phyloP scores from a whole-genome alignment of 2,329 filamentous ascomycete species.

The Podosphaera fusca region DNA sequence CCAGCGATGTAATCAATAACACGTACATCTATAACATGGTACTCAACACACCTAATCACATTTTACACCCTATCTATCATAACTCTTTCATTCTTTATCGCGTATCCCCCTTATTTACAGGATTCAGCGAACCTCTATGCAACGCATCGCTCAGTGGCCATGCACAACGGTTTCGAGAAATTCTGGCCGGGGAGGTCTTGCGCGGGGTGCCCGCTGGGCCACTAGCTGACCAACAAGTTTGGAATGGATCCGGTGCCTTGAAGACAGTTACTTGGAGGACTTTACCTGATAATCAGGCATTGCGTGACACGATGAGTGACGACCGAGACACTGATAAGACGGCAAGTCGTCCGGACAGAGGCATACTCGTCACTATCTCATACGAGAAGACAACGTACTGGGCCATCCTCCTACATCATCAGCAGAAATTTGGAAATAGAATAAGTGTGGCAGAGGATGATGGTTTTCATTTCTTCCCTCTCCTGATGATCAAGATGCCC shows the following conservation, averaged over 20 bases:
- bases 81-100: conserved; percentile 22
- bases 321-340: conserved; percentile 5
- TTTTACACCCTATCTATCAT: conserved; percentile 21
- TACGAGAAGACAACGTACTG: conserved; percentile 15
- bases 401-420: conserved; percentile 11
- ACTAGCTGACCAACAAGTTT: conserved; percentile 15
- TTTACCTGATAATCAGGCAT: conserved; percentile 19
- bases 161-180: conserved; percentile 20
- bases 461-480: conserved; percentile 21
- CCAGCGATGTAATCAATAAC: too few relatives aligned
- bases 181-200: conserved; percentile 22
- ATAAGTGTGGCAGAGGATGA: background rate
- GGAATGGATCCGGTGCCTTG: conserved; percentile 19
- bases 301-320: conserved; percentile 7
- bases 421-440: conserved; percentile 2
- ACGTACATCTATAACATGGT: background rate
- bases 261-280: conserved; percentile 20
- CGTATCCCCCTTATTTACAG: conserved; percentile 23
- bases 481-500: conserved; percentile 24
- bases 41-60: background rate
- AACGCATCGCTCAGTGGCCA: conserved; percentile 17
- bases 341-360: conserved; percentile 4
- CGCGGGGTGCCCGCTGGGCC: conserved; percentile 23
- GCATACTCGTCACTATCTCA: conserved; percentile 10
- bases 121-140: conserved; percentile 15